These are phyloP conservation scores for Solanum hybrid DNA, from an alignment of 305 asterid genomes.

Conservation along the genomic window DNA sequence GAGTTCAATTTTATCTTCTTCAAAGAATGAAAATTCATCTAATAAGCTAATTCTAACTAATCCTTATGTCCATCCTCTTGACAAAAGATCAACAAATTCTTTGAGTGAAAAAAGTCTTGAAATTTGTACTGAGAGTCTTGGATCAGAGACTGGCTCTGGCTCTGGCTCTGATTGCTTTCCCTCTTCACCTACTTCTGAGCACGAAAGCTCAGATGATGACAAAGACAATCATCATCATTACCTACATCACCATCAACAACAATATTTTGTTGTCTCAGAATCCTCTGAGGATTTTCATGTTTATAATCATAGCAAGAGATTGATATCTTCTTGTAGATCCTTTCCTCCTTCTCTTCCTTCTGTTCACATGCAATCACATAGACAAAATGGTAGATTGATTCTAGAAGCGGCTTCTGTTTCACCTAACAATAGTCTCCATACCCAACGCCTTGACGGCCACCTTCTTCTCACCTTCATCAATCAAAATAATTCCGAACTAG, in stretches of 20 bases:
- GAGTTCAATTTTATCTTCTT: conserved; percentile 33
- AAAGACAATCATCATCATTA: neutral
- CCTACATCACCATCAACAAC: neutral
- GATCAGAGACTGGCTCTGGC: conserved; percentile 83
- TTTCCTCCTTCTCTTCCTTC: conserved; percentile 58
- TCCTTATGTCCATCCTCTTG: conserved; percentile 46
- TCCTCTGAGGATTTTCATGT: conserved; percentile 19
- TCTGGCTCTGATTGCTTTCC: conserved; percentile 57
- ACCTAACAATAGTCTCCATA: conserved; percentile 36
- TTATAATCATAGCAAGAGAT: conserved; percentile 21
- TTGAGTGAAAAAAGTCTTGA: conserved; percentile 64
- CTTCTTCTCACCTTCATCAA: conserved; percentile 37
- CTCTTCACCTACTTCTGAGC: conserved; percentile 18
- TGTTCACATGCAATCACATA: conserved; percentile 43
- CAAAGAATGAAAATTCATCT: conserved; percentile 17
- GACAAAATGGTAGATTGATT: conserved; percentile 59
- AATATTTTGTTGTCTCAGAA: neutral
- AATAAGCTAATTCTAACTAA: conserved; percentile 6
- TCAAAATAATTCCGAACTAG: neutral
- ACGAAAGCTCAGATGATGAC: conserved; percentile 8
- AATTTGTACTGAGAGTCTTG: conserved; percentile 81
- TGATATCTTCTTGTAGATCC: conserved; percentile 14
- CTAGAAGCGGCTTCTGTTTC: conserved; percentile 55
- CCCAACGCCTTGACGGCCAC: conserved; percentile 51
- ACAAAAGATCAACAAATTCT: conserved; percentile 32